Percentiles rank a stretch among this genome's conserved stretches.
Conservation (phyloP, 345 rosid species). For the Brassica juncea region DNA sequence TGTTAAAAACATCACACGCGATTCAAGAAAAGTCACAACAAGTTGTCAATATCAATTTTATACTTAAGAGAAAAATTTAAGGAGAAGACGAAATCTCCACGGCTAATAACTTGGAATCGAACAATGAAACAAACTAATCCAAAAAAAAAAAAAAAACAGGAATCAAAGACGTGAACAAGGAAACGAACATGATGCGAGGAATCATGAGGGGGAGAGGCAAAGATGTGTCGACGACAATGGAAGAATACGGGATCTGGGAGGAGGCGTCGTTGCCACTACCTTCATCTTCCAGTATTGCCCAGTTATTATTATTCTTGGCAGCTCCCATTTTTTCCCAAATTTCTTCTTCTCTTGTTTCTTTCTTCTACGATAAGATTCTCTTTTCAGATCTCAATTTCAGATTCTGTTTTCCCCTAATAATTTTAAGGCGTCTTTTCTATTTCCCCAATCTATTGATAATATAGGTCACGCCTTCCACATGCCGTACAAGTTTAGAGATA, state of each 20-base stretch:
- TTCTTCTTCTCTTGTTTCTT: neutral
- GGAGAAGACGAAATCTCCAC: conserved; percentile 9
- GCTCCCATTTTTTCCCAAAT: conserved; percentile 48
- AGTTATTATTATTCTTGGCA: conserved; percentile 44
- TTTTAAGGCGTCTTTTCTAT: neutral
- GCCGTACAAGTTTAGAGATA: neutral
- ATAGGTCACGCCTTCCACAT: neutral
- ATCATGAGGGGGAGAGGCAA: conserved; percentile 57
- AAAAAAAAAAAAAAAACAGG: no score
- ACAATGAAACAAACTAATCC: neutral
- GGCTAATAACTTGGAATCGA: neutral
- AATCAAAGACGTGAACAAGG: no score
- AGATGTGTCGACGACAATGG: conserved; percentile 56
- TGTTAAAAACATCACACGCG: conserved; percentile 32
- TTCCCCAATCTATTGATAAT: neutral
- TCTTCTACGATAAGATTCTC: conserved; percentile 4
- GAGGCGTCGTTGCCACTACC: conserved; percentile 24
- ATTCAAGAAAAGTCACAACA: neutral
- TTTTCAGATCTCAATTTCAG: conserved; percentile 28
- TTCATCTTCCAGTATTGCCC: conserved; percentile 46
- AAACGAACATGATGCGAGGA: conserved; percentile 68
- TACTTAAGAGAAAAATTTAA: neutral
- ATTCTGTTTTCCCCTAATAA: neutral
- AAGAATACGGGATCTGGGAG: conserved; percentile 47
- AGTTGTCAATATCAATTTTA: neutral